These are phyloP conservation scores for Amauroascus verrucosus DNA, from an alignment of 2,329 filamentous ascomycete genomes.

Conservation along the genomic window DNA sequence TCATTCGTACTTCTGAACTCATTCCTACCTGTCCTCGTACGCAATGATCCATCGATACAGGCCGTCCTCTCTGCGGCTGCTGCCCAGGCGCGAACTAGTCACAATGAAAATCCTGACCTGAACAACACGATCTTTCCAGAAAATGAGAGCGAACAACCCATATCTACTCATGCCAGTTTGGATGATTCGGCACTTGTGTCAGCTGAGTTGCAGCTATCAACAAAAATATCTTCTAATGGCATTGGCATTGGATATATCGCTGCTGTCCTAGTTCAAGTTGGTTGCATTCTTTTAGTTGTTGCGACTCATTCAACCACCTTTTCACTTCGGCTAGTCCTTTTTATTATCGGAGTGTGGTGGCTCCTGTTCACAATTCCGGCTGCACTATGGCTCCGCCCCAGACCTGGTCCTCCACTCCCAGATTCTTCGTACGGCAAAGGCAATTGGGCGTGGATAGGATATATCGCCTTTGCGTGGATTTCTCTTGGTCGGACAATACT, in stretches of 20 bases:
- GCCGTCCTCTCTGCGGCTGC: conserved; percentile 19
- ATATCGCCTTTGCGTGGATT: conserved; percentile 75
- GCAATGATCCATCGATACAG: conserved; percentile 59
- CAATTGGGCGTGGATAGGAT: conserved; percentile 52
- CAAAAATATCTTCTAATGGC: conserved; percentile 80
- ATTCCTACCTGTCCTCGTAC: conserved; percentile 81
- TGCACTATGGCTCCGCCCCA: conserved; percentile 73
- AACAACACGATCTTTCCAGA: neutral
- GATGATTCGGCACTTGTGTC: conserved; percentile 27
- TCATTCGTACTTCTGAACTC: conserved; percentile 94
- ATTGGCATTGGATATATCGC: conserved; percentile 91
- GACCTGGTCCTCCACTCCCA: conserved; percentile 73
- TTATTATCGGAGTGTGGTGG: conserved; percentile 88
- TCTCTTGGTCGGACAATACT: conserved; percentile 71
- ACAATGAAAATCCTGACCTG: neutral
- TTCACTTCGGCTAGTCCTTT: conserved; percentile 75
- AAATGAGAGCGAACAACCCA: conserved; percentile 22
- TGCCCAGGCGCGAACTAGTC: neutral
- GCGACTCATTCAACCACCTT: conserved; percentile 66
- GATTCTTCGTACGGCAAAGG: conserved; percentile 28
- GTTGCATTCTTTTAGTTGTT: conserved; percentile 68
- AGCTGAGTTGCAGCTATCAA: conserved; percentile 69
- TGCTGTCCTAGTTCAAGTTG: conserved; percentile 70
- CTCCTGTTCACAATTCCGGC: conserved; percentile 80
- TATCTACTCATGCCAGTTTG: conserved; percentile 13